A percentile compares a stretch with the other conserved stretches of the same genome.
phyloP scores from a whole-genome alignment of 2,329 filamentous ascomycete species.

The Diplocarpon mali region DNA sequence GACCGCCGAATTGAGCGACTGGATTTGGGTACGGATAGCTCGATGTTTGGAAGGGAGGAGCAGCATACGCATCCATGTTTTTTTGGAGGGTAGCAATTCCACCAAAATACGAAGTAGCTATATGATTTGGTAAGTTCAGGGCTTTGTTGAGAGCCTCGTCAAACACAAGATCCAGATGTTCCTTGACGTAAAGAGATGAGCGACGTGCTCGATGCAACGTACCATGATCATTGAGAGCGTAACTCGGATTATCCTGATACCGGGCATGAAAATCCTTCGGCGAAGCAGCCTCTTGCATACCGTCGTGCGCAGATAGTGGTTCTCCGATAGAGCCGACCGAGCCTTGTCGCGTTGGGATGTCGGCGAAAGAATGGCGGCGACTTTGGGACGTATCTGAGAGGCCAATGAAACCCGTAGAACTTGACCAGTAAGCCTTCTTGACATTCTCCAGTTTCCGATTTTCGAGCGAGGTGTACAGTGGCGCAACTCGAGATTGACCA shows the following conservation, averaged over 20 bases:
- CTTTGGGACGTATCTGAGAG: constrained; percentile 57
- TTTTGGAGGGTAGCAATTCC: constrained; percentile 19
- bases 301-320: constrained; percentile 30
- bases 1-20: constrained; percentile 23
- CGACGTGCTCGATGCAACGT: constrained; percentile 11
- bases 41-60: constrained; percentile 13
- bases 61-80: constrained; percentile 16
- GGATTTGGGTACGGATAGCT: constrained; percentile 19
- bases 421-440: constrained; percentile 62
- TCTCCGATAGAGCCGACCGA: constrained; percentile 52
- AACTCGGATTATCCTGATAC: constrained; percentile 23
- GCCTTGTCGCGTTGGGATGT: constrained; percentile 51
- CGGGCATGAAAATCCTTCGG: constrained; percentile 23
- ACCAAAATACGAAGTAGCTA: constrained; percentile 27
- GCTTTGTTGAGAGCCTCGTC: constrained; percentile 5
- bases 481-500: constrained; percentile 22
- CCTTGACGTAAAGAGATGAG: constrained; percentile 2
- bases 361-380: constrained; percentile 70
- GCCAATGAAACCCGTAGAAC: constrained; percentile 53
- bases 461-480: constrained; percentile 36
- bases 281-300: constrained; percentile 21
- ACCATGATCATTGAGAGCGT: constrained; percentile 27
- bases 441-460: constrained; percentile 53
- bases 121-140: constrained; percentile 10
- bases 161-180: constrained; percentile 7